Evolutionary conservation across 306 rosid genomes (phyloP), one percentile per base, ranked within the genome.

Genomic region (Cicer chorassanicum): DNA sequence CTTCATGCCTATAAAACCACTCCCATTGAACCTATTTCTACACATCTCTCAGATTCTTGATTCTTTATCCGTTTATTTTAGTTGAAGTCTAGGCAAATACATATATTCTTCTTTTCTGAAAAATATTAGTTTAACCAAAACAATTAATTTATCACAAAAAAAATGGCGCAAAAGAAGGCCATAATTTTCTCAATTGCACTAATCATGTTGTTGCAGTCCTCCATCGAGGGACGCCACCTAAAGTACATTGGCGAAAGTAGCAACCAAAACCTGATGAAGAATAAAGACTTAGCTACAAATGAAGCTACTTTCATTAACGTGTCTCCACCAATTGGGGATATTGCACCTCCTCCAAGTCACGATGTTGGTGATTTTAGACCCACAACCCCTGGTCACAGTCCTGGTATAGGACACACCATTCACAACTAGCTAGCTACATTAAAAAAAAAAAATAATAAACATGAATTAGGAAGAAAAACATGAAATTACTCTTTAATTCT

Each of bases 321-420:
- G 29, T 16, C 61, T 54, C 34, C 36, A 16, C 61, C 61, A 46
- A 46, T 49, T 5, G 9, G 55, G 8, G 19, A 0, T n/a, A 21
- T 21, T 21, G 55, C 55, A 19, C 63, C 63, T 2, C 63, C 63
- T 56, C 63, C 39, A 21, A 10, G 63, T 21, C 63, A 18, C 21
- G 39, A 13, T 21, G 63, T 56, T 5, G 63, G 63, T 56, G 39
- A 10, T 56, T 56, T 56, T 56, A 56, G 63, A 56, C 63, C 63
- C 63, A 56, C 63, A 21, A 56, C 63, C 13, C 63, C 63, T 21
- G 63, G 63, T 6, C 10, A 21, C 40, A 56, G 38, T 10, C 63
- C 63, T 56, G 63, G 39, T 9, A 38, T 56, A 56, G 63, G 63
- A 21, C 63, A 56, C 39, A 21, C 63, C 38, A 9, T 9, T 56